Evolutionary conservation across 768 basidiomycete species (phyloP).

Genomic region (Roridomyces roridus): DNA sequence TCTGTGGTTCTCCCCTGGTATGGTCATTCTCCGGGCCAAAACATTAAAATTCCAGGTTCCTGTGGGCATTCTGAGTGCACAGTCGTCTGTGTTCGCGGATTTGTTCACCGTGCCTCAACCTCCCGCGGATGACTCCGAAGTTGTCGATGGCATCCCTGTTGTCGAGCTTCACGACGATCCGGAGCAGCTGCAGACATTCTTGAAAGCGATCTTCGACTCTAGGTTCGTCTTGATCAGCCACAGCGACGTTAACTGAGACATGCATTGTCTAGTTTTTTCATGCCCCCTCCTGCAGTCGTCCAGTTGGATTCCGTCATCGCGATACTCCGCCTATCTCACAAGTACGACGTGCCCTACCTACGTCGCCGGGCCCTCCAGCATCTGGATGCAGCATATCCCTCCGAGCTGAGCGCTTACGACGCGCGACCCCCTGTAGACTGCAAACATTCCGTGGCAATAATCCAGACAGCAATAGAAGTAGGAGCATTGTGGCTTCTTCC

Average conservation of each 20-base stretch:
- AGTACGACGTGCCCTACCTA: slow-evolving; percentile 8
- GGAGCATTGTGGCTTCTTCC: slow-evolving; percentile 11
- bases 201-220: slow-evolving; percentile 11
- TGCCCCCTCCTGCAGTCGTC: neutral
- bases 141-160: neutral
- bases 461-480: neutral
- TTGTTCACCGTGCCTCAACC: slow-evolving; percentile 11
- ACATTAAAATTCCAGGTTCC: slow-evolving; percentile 1
- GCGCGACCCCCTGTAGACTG: neutral
- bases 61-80: slow-evolving; percentile 1
- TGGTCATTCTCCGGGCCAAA: slow-evolving; percentile 1
- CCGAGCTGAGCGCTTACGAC: neutral
- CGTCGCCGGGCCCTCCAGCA: slow-evolving; percentile 6
- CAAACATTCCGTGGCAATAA: neutral
- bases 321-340: slow-evolving; percentile 4
- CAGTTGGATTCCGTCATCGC: neutral
- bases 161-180: slow-evolving; percentile 10
- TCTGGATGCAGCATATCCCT: neutral
- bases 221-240: neutral
- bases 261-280: slow-evolving; percentile 1
- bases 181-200: slow-evolving; percentile 1
- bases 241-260: no score
- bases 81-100: slow-evolving; percentile 14
- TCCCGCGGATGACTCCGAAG: neutral
- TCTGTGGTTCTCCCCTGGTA: slow-evolving; percentile 6